Conservation (phyloP, 768 basidiomycete species). For the Clavulina sp. region DNA sequence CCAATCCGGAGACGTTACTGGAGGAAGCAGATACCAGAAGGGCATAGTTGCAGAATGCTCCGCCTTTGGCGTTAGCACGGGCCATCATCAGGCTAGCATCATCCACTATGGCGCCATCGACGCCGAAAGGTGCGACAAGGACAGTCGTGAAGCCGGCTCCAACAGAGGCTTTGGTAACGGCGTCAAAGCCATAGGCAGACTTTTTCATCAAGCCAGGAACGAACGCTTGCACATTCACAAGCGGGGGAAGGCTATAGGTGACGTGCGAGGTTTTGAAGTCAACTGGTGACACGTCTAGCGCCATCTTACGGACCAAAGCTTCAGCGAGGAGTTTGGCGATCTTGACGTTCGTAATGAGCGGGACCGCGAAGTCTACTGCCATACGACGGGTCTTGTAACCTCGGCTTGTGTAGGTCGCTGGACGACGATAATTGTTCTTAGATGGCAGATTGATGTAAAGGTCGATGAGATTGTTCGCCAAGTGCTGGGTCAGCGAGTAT, state of each 20-base stretch:
- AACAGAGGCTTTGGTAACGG: slow-evolving; percentile 64
- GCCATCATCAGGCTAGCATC: slow-evolving; percentile 48
- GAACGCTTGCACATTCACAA: slow-evolving; percentile 78
- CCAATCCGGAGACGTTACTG: slow-evolving; percentile 41
- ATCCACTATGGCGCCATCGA: slow-evolving; percentile 46
- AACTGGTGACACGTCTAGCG: slow-evolving; percentile 73
- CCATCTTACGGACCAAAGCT: slow-evolving; percentile 76
- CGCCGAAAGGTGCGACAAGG: slow-evolving; percentile 57
- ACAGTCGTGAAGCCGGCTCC: slow-evolving; percentile 81
- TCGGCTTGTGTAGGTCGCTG: slow-evolving; percentile 91
- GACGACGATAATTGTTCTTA: slow-evolving; percentile 92
- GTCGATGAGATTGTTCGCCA: slow-evolving; percentile 94
- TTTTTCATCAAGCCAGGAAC: slow-evolving; percentile 48
- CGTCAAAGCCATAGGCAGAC: slow-evolving; percentile 39
- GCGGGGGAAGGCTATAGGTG: slow-evolving; percentile 79
- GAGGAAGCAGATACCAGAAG: slow-evolving; percentile 61
- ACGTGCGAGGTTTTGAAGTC: slow-evolving; percentile 91
- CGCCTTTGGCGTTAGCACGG: slow-evolving; percentile 39
- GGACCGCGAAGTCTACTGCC: slow-evolving; percentile 97
- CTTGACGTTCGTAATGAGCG: slow-evolving; percentile 96
- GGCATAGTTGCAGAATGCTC: slow-evolving; percentile 77
- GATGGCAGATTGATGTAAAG: slow-evolving; percentile 99
- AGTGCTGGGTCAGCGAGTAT: slow-evolving; percentile 91
- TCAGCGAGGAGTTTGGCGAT: slow-evolving; percentile 93
- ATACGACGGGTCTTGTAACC: slow-evolving; percentile 93